phyloP scores from a whole-genome alignment of 768 basidiomycete species.

The Paxillus ammoniavirescens region DNA sequence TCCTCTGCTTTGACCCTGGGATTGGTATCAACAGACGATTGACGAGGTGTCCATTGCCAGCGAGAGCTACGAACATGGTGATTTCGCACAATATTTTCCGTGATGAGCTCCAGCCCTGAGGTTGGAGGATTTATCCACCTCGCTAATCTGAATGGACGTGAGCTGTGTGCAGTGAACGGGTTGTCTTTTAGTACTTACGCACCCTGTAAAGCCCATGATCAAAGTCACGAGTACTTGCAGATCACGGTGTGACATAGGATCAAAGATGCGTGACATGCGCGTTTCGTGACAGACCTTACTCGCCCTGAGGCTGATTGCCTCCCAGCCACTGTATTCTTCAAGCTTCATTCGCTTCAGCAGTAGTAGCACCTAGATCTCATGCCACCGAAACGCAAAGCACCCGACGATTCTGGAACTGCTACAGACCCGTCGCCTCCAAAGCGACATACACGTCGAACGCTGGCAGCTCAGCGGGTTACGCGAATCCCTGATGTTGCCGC shows the following conservation, averaged over 20 bases:
- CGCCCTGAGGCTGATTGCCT: too few relatives aligned
- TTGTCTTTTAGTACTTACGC: slow-evolving; percentile 5
- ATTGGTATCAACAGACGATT: slow-evolving; percentile 16
- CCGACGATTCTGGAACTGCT: slow-evolving; percentile 12
- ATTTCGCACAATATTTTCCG: slow-evolving; percentile 66
- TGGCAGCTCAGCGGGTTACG: neutral
- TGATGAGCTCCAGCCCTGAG: slow-evolving; percentile 63
- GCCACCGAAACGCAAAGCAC: slow-evolving; percentile 44
- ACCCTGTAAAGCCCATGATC: slow-evolving; percentile 67
- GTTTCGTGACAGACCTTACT: neutral
- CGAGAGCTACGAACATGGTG: slow-evolving; percentile 51
- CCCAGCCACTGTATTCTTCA: too few relatives aligned
- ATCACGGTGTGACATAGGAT: slow-evolving; percentile 17
- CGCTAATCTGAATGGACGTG: slow-evolving; percentile 50
- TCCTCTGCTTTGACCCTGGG: slow-evolving; percentile 57
- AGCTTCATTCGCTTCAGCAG: too few relatives aligned
- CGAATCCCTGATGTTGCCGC: neutral
- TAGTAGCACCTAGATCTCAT: neutral
- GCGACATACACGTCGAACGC: slow-evolving; percentile 30
- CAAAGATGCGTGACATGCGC: slow-evolving; percentile 22
- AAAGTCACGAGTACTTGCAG: neutral
- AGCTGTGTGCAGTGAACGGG: neutral
- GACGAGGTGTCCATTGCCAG: slow-evolving; percentile 9
- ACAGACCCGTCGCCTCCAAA: slow-evolving; percentile 29
- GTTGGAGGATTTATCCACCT: slow-evolving; percentile 84